phyloP scores from a whole-genome alignment of 106 monocot genomes.

The Iris macrosiphon region DNA sequence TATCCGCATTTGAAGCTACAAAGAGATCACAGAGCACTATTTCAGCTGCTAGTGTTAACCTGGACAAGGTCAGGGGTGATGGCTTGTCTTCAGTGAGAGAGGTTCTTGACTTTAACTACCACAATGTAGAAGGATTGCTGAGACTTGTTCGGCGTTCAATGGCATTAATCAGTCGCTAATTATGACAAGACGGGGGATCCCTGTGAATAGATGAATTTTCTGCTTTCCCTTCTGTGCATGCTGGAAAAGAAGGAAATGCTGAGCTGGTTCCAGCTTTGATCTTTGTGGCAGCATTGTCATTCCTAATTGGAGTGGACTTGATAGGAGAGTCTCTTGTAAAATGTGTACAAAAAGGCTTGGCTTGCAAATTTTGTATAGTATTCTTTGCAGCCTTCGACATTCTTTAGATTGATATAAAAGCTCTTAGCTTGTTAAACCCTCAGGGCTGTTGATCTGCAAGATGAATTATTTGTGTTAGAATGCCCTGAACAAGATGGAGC shows the following conservation, averaged over 20 bases:
- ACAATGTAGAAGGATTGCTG: constrained; percentile 51
- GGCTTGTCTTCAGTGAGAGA: constrained; percentile 44
- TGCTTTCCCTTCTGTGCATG: neutral
- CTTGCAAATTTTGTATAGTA: constrained; percentile 24
- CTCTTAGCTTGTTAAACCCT: neutral
- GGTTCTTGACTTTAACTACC: constrained; percentile 65
- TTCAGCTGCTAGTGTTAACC: constrained; percentile 28
- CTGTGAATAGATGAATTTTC: constrained; percentile 5
- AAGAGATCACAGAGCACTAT: constrained; percentile 68
- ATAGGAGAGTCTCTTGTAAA: constrained; percentile 6
- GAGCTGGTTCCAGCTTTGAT: neutral
- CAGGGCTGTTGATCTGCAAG: constrained; percentile 5
- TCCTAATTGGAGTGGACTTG: neutral
- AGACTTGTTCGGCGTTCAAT: constrained; percentile 48
- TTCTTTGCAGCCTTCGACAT: constrained; percentile 7
- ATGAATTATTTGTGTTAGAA: constrained; percentile 4
- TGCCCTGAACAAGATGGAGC: constrained; percentile 3
- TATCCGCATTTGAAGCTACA: constrained; percentile 80
- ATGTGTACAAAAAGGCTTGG: constrained; percentile 14
- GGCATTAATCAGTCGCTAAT: constrained; percentile 35
- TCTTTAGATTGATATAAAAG: neutral
- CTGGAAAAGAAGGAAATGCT: constrained; percentile 1
- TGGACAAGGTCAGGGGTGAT: constrained; percentile 29
- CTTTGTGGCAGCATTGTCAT: constrained; percentile 4
- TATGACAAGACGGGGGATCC: neutral